Conservation (phyloP, 176 grass and related monocot genomes). For the Lolium multiflorum region DNA sequence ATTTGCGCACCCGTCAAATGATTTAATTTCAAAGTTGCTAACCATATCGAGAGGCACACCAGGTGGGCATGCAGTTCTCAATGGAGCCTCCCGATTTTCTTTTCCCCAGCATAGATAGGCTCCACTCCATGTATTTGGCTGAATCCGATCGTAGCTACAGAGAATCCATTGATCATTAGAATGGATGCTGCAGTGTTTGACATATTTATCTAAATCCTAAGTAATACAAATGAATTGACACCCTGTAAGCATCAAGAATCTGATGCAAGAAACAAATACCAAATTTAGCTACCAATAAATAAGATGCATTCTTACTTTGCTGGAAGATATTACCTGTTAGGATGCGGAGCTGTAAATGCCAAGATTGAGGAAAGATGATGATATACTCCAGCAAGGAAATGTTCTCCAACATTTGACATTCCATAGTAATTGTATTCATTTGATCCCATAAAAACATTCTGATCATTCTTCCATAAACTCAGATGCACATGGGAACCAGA, state of each 20-base stretch:
- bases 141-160: conserved; percentile 84
- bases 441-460: conserved; percentile 93
- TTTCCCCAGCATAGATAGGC: conserved; percentile 98
- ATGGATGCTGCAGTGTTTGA: background rate
- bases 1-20: conserved; percentile 90
- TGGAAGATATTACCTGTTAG: conserved; percentile 73
- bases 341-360: conserved; percentile 87
- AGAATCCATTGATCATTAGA: conserved; percentile 26
- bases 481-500: conserved; percentile 97
- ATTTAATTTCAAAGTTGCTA: conserved; percentile 97
- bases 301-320: background rate
- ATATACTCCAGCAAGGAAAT: conserved; percentile 91
- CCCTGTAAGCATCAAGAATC: background rate
- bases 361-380: conserved; percentile 89
- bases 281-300: conserved; percentile 21
- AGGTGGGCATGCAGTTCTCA: conserved; percentile 96
- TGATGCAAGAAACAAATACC: conserved; percentile 20
- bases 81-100: conserved; percentile 96
- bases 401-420: conserved; percentile 84
- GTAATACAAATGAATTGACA: conserved; percentile 4
- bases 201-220: background rate
- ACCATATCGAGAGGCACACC: conserved; percentile 77
- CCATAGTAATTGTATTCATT: conserved; percentile 63
- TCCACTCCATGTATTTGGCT: conserved; percentile 95
- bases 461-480: conserved; percentile 84